Evolutionary conservation across 768 basidiomycete species (phyloP).

Genomic region (Neoboletus magnificus): DNA sequence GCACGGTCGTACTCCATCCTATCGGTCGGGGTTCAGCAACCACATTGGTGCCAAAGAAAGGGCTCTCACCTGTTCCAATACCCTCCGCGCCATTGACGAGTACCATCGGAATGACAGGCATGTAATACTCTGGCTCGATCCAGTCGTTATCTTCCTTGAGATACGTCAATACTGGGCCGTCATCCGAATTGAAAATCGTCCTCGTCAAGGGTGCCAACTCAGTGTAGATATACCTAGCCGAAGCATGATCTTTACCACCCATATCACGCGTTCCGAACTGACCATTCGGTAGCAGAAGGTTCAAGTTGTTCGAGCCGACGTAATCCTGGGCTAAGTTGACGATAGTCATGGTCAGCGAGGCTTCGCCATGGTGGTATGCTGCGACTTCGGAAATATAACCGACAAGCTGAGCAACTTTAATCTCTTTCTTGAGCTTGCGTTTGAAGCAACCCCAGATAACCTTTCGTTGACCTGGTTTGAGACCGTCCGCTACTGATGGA

Average conservation of each 20-base stretch:
- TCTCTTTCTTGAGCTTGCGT: constrained; percentile 85
- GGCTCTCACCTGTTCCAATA: constrained; percentile 83
- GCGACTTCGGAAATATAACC: constrained; percentile 95
- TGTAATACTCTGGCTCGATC: constrained; percentile 94
- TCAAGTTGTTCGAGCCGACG: constrained; percentile 95
- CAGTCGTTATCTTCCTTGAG: constrained; percentile 80
- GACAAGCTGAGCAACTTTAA: constrained; percentile 95
- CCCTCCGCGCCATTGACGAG: constrained; percentile 95
- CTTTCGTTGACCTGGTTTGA: constrained; percentile 97
- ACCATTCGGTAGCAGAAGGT: constrained; percentile 81
- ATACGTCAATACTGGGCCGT: constrained; percentile 81
- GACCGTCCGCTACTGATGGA: constrained; percentile 87
- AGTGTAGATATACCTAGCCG: constrained; percentile 95
- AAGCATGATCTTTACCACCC: constrained; percentile 96
- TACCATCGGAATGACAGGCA: constrained; percentile 85
- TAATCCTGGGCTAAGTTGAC: constrained; percentile 91
- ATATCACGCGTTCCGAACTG: constrained; percentile 93
- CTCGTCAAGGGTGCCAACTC: constrained; percentile 71
- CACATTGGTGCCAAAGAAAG: background rate
- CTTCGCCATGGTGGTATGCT: constrained; percentile 96
- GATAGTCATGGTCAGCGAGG: constrained; percentile 82
- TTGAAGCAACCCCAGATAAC: constrained; percentile 97
- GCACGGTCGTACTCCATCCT: constrained; percentile 96
- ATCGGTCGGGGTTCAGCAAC: background rate
- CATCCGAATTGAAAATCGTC: constrained; percentile 72